Evolutionary conservation across 176 grass and related monocot genomes (phyloP).

Genomic region (Dactylis glomerata): DNA sequence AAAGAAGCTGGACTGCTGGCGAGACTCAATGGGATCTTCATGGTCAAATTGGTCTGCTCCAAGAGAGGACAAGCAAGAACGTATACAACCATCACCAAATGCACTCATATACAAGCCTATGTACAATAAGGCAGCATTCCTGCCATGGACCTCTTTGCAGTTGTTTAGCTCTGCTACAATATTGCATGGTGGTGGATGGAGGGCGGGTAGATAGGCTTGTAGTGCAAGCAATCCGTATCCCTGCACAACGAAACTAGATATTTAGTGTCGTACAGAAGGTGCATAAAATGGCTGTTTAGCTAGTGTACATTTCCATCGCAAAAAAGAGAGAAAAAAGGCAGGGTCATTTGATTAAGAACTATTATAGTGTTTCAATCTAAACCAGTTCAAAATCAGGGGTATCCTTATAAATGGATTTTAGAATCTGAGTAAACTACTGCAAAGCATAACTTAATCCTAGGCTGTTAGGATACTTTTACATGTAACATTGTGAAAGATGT

Average conservation of each 20-base stretch:
- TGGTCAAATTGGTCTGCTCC: slow-evolving; percentile 75
- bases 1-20: slow-evolving; percentile 69
- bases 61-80: slow-evolving; percentile 55
- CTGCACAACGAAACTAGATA: slow-evolving; percentile 8
- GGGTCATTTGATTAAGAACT: neutral
- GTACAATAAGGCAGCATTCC: slow-evolving; percentile 36
- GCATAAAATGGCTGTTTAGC: neutral
- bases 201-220: slow-evolving; percentile 58
- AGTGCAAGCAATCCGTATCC: slow-evolving; percentile 57
- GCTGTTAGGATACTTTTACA: neutral
- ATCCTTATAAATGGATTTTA: too few species aligned
- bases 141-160: slow-evolving; percentile 46
- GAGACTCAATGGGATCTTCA: slow-evolving; percentile 37
- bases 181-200: slow-evolving; percentile 50
- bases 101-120: slow-evolving; percentile 48
- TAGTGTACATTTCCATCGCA: neutral
- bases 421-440: too few species aligned
- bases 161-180: neutral
- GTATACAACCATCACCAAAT: slow-evolving; percentile 52
- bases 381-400: too few species aligned
- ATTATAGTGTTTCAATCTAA: too few species aligned
- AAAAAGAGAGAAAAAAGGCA: neutral
- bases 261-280: neutral
- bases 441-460: neutral
- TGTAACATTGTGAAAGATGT: neutral